A percentile compares a stretch with the other conserved stretches of the same genome.
Conservation (phyloP, 306 rosid species). For the Vigna radiata region DNA sequence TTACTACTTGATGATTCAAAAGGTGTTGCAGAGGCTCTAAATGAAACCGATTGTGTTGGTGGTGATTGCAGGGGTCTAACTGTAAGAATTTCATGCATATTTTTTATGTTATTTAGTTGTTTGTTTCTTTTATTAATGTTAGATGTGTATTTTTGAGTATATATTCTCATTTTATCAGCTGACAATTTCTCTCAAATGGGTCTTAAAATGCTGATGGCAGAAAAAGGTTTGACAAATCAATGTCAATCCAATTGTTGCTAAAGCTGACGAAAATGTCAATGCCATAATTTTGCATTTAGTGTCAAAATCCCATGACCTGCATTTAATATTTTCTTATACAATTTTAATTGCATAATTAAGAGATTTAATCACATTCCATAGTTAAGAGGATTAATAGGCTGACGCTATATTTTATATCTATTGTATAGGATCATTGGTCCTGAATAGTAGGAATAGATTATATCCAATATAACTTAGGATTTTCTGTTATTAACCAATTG, state of each 20-base stretch:
- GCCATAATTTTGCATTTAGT: not conserved
- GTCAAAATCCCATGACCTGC: too few species aligned
- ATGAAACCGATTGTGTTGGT: constrained; percentile 83
- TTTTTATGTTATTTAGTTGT: not conserved
- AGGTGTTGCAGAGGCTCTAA: constrained; percentile 93
- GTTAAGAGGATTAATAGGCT: too few species aligned
- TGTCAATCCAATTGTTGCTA: constrained; percentile 31
- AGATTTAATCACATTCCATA: too few species aligned
- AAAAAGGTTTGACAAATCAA: constrained; percentile 20
- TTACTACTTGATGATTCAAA: constrained; percentile 87
- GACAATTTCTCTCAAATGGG: constrained; percentile 22
- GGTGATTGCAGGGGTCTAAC: constrained; percentile 77
- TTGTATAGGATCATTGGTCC: too few species aligned
- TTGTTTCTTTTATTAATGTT: constrained; percentile 4
- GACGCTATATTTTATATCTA: too few species aligned
- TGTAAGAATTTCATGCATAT: constrained; percentile 57
- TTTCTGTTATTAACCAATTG: too few species aligned
- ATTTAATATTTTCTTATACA: too few species aligned
- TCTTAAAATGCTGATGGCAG: constrained; percentile 27
- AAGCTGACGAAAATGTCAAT: not conserved
- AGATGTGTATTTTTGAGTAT: constrained; percentile 7
- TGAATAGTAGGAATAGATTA: too few species aligned
- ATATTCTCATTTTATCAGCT: constrained; percentile 14
- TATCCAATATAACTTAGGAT: too few species aligned
- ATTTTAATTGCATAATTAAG: too few species aligned